Conservation (phyloP, 2,329 filamentous ascomycete species). For the Talaromyces marneffei region DNA sequence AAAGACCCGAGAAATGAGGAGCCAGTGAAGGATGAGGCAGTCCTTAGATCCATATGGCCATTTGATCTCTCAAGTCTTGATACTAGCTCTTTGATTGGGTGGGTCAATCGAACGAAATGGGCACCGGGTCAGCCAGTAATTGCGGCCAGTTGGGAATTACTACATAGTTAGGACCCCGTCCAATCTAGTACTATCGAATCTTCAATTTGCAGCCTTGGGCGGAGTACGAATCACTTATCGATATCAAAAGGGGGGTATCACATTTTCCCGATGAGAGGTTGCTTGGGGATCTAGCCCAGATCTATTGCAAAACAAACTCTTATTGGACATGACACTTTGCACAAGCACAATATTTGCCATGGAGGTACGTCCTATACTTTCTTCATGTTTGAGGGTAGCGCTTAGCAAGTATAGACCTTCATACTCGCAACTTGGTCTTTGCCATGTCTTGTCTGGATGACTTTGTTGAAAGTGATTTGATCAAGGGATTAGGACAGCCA, state of each 20-base stretch:
- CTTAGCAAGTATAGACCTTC: conserved; percentile 22
- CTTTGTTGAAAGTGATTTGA: conserved; percentile 18
- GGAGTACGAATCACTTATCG: no score
- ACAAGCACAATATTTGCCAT: conserved; percentile 36
- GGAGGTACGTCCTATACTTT: conserved; percentile 27
- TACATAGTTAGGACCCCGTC: no score
- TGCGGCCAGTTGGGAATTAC: no score
- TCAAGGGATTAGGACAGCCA: conserved; percentile 22
- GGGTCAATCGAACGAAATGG: no score
- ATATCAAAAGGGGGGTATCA: no score
- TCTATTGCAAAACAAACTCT: conserved; percentile 37
- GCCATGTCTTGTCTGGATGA: conserved; percentile 17
- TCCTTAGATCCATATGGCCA: conserved; percentile 33
- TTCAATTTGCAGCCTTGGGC: no score
- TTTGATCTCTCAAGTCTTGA: conserved; percentile 18
- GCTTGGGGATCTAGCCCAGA: conserved; percentile 40
- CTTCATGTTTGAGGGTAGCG: conserved; percentile 6
- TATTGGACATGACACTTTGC: conserved; percentile 33
- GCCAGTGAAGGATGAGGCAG: conserved; percentile 27
- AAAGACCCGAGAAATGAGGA: conserved; percentile 29
- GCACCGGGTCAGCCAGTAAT: no score
- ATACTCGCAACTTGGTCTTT: conserved; percentile 27
- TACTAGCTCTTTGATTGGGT: no score
- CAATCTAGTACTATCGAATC: no score
- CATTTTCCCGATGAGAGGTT: conserved; percentile 6